Conservation (phyloP, 768 basidiomycete species). For the Suillus americanus region DNA sequence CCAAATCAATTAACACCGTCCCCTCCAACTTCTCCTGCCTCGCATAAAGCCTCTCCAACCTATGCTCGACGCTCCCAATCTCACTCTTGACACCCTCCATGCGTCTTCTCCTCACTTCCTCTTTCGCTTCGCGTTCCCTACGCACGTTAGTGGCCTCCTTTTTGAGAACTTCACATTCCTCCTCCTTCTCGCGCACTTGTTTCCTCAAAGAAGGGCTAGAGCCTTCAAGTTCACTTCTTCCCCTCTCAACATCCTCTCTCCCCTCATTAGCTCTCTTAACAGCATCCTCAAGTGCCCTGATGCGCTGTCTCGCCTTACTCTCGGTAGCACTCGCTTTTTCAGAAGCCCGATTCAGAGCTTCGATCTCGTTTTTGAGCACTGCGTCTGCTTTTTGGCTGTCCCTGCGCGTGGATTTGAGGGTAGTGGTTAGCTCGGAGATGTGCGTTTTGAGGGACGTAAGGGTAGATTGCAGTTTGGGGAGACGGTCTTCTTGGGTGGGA, state of each 20-base stretch:
- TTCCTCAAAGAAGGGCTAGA: slow-evolving; percentile 39
- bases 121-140: slow-evolving; percentile 46
- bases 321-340: slow-evolving; percentile 79
- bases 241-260: slow-evolving; percentile 45
- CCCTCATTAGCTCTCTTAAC: slow-evolving; percentile 72
- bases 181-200: slow-evolving; percentile 45
- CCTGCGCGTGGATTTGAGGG: slow-evolving; percentile 75
- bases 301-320: slow-evolving; percentile 80
- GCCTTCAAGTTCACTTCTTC: slow-evolving; percentile 37
- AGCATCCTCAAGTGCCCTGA: slow-evolving; percentile 85
- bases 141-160: slow-evolving; percentile 46
- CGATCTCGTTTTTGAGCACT: slow-evolving; percentile 79
- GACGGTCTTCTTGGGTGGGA: slow-evolving; percentile 63
- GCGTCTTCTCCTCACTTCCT: slow-evolving; percentile 51
- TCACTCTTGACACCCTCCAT: slow-evolving; percentile 60
- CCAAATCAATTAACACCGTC: slow-evolving; percentile 60
- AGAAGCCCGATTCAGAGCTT: slow-evolving; percentile 75
- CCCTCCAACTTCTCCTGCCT: slow-evolving; percentile 69
- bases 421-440: slow-evolving; percentile 61
- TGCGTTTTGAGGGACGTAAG: slow-evolving; percentile 65
- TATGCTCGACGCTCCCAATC: slow-evolving; percentile 51
- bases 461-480: slow-evolving; percentile 62
- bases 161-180: slow-evolving; percentile 39
- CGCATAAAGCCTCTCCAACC: slow-evolving; percentile 63
- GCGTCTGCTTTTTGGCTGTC: slow-evolving; percentile 86